Evolutionary conservation across 2,329 filamentous ascomycete genomes (phyloP).

Genomic region (Venturia nashicola): DNA sequence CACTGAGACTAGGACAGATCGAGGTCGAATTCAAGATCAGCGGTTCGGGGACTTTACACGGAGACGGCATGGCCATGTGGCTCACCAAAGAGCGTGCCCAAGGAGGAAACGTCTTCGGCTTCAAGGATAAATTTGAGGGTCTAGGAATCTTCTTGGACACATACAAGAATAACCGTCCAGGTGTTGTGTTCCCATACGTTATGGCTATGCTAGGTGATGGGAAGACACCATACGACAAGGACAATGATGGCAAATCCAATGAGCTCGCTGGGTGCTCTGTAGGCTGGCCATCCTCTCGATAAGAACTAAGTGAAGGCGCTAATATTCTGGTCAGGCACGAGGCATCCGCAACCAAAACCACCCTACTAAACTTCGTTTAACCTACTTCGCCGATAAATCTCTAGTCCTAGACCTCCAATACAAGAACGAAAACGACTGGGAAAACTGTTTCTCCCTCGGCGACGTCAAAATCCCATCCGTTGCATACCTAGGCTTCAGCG

Average conservation of each 20-base stretch:
- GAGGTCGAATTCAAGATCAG: conserved; percentile 92
- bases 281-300: conserved; percentile 17
- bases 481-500: conserved; percentile 54
- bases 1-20: conserved; percentile 38
- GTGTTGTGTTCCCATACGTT: conserved; percentile 90
- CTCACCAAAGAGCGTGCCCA: conserved; percentile 83
- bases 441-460: conserved; percentile 65
- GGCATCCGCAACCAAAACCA: conserved; percentile 67
- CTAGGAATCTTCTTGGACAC: conserved; percentile 95
- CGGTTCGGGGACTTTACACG: conserved; percentile 79
- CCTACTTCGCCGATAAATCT: conserved; percentile 93
- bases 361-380: conserved; percentile 73
- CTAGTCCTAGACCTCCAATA: conserved; percentile 88
- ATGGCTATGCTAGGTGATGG: conserved; percentile 98
- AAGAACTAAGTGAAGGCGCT: not conserved
- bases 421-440: conserved; percentile 81
- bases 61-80: conserved; percentile 97
- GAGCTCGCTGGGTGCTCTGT: conserved; percentile 89
- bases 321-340: conserved; percentile 44
- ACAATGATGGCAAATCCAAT: conserved; percentile 83
- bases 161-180: conserved; percentile 98
- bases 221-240: conserved; percentile 78
- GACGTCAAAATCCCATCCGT: conserved; percentile 63
- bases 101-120: conserved; percentile 76
- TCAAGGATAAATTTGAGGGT: conserved; percentile 79